Evolutionary conservation across 2,329 filamentous ascomycete species (phyloP).

Genomic region (Fusarium marasasianum): DNA sequence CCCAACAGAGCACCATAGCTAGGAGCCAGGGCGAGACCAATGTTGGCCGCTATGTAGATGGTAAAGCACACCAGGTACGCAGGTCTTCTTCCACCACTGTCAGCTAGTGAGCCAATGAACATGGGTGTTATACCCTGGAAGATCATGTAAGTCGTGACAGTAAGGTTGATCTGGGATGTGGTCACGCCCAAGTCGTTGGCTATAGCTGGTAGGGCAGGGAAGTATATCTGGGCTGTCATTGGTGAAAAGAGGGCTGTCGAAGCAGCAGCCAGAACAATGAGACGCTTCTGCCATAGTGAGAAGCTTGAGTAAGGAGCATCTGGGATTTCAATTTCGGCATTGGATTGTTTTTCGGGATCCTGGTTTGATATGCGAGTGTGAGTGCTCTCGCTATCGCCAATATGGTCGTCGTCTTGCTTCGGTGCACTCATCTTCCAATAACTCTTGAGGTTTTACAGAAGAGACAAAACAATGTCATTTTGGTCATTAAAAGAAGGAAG

Average conservation of each 20-base stretch:
- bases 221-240: constrained; percentile 62
- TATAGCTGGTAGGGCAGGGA: constrained; percentile 61
- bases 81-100: constrained; percentile 62
- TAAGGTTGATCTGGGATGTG: constrained; percentile 57
- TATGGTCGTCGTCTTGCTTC: neutral
- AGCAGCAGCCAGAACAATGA: constrained; percentile 53
- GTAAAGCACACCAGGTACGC: constrained; percentile 63
- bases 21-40: constrained; percentile 61
- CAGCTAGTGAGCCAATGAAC: constrained; percentile 65
- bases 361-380: constrained; percentile 3
- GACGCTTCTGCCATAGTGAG: constrained; percentile 52
- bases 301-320: constrained; percentile 50
- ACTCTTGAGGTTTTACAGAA: neutral
- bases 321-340: neutral
- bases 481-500: neutral
- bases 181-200: constrained; percentile 58
- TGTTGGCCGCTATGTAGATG: constrained; percentile 63
- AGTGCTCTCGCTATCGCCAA: neutral
- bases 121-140: constrained; percentile 69
- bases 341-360: constrained; percentile 16
- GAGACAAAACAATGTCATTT: neutral
- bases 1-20: constrained; percentile 61
- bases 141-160: constrained; percentile 66
- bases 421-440: constrained; percentile 8
- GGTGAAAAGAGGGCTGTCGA: constrained; percentile 56